phyloP scores from a whole-genome alignment of 2,329 filamentous ascomycete genomes.

The Talaromyces sp. region DNA sequence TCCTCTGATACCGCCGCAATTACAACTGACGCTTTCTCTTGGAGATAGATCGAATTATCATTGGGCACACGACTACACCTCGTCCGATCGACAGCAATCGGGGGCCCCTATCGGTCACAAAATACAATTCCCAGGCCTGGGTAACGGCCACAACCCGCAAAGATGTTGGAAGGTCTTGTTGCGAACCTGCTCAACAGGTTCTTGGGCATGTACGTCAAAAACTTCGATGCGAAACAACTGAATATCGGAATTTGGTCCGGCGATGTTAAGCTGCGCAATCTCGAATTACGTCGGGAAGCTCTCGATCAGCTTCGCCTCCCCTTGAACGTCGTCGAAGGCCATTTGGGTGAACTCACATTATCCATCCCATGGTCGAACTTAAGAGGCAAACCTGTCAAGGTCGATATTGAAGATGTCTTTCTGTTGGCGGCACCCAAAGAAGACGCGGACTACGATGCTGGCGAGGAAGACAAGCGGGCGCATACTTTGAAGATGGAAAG shows the following conservation, averaged over 20 bases:
- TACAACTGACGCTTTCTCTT: conserved; percentile 8
- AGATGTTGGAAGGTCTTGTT: conserved; percentile 95
- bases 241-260: conserved; percentile 99
- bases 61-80: conserved; percentile 11
- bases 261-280: conserved; percentile 90
- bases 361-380: conserved; percentile 98
- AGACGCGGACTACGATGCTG: conserved; percentile 88
- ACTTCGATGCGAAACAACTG: conserved; percentile 96
- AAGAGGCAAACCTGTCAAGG: conserved; percentile 87
- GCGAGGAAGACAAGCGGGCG: conserved; percentile 83
- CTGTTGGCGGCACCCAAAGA: conserved; percentile 93
- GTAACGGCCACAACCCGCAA: conserved; percentile 66
- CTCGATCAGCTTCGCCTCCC: conserved; percentile 96
- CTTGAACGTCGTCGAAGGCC: conserved; percentile 93
- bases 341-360: conserved; percentile 87
- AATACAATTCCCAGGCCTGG: conserved; percentile 61
- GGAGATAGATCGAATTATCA: conserved; percentile 16
- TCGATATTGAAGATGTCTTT: conserved; percentile 96
- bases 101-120: conserved; percentile 17
- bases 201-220: conserved; percentile 99
- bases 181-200: conserved; percentile 98
- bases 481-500: conserved; percentile 99
- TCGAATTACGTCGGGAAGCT: conserved; percentile 90
- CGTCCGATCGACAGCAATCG: conserved; percentile 9
- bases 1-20: neutral